Conservation (phyloP, 2,329 filamentous ascomycete genomes). For the Colletotrichum musae region DNA sequence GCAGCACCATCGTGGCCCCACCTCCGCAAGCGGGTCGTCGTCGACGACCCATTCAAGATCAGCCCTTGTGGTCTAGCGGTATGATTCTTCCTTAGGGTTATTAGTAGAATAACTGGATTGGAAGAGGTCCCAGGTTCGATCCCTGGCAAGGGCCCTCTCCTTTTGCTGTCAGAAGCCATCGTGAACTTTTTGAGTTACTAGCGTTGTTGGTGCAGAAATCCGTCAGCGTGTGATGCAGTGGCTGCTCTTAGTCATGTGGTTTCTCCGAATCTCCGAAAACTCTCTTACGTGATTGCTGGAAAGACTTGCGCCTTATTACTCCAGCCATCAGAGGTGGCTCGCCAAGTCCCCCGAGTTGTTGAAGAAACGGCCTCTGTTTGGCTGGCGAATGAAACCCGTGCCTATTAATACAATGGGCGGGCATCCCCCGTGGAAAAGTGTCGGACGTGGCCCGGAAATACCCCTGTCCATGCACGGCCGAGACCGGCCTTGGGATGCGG, state of each 20-base stretch:
- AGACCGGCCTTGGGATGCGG: constrained; percentile 38
- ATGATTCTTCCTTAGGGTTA: constrained; percentile 41
- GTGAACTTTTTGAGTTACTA: neutral
- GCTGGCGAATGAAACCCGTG: neutral
- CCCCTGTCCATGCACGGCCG: constrained; percentile 38
- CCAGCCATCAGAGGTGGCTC: neutral
- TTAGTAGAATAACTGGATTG: neutral
- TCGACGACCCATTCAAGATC: too few relatives aligned
- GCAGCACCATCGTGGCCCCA: neutral
- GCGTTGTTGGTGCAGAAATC: constrained; percentile 14
- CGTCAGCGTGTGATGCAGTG: neutral
- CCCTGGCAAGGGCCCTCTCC: constrained; percentile 30
- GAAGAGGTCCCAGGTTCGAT: constrained; percentile 41
- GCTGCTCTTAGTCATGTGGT: neutral
- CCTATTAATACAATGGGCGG: neutral
- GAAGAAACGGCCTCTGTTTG: neutral
- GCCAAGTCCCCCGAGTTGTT: neutral
- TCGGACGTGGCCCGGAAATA: constrained; percentile 37
- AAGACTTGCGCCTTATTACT: neutral
- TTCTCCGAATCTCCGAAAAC: neutral
- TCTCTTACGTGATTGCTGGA: constrained; percentile 7
- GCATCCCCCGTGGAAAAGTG: constrained; percentile 23
- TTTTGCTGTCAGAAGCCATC: neutral
- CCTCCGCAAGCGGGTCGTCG: constrained; percentile 7
- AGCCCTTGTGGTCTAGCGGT: constrained; percentile 41